These are phyloP conservation scores for Boletus rubroflammeus DNA, from an alignment of 768 basidiomycete genomes.

Conservation along the genomic window DNA sequence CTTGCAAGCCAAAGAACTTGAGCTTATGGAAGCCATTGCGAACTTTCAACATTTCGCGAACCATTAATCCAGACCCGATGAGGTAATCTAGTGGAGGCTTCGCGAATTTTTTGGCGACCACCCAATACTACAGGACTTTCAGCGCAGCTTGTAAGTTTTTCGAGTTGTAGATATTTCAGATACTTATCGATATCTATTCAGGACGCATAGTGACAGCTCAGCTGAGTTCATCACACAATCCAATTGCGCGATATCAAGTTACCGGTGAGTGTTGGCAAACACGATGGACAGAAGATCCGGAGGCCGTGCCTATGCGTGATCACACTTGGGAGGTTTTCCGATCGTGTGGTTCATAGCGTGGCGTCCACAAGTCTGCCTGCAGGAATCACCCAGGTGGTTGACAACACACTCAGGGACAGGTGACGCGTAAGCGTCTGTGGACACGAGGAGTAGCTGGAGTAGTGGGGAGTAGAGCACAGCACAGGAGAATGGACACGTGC, in stretches of 20 bases:
- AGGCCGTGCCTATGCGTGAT: conserved; percentile 13
- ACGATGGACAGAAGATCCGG: conserved; percentile 25
- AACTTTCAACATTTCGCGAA: background rate
- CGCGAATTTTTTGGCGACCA: background rate
- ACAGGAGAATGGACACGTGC: conserved; percentile 23
- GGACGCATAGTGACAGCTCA: background rate
- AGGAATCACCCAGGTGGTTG: conserved; percentile 15
- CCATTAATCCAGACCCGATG: background rate
- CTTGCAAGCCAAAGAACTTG: conserved; percentile 4
- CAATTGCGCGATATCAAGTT: conserved; percentile 12
- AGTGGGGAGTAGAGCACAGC: background rate
- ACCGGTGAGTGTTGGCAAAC: conserved; percentile 13
- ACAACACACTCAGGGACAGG: no score
- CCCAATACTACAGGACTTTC: background rate
- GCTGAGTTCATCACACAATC: background rate
- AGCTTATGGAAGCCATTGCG: conserved; percentile 1
- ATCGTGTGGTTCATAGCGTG: conserved; percentile 11
- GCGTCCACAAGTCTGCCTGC: conserved; percentile 25
- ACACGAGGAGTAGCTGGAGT: conserved; percentile 15
- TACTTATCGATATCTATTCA: background rate
- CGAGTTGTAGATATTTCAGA: no score
- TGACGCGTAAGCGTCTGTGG: no score
- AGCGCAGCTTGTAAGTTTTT: no score
- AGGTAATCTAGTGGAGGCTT: conserved; percentile 10
- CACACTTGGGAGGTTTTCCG: background rate